Evolutionary conservation across 768 basidiomycete genomes (phyloP).

Genomic region (Lyophyllum atratum): DNA sequence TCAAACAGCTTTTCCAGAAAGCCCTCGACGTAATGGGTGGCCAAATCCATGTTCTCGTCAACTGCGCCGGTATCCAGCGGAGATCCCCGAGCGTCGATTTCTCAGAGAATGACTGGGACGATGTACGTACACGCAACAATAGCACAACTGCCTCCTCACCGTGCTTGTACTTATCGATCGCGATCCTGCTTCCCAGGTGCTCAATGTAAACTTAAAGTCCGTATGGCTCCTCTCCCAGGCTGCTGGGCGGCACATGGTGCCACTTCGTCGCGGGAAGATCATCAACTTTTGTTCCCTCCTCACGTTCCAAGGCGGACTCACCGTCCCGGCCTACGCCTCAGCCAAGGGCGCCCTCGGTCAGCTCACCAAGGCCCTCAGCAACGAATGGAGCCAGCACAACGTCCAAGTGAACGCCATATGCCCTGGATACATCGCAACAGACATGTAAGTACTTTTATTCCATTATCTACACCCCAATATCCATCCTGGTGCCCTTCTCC

Average conservation of each 20-base stretch:
- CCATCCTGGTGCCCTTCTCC: neutral
- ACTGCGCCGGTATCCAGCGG: constrained; percentile 69
- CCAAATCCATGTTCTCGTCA: constrained; percentile 63
- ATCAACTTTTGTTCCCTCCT: constrained; percentile 72
- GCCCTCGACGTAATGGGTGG: constrained; percentile 42
- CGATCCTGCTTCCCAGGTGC: constrained; percentile 49
- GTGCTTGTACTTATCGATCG: neutral
- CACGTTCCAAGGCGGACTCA: constrained; percentile 64
- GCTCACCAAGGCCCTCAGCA: constrained; percentile 86
- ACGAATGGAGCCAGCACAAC: constrained; percentile 90
- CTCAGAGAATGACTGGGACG: constrained; percentile 68
- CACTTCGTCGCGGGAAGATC: constrained; percentile 63
- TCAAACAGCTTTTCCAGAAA: constrained; percentile 41
- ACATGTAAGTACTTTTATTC: constrained; percentile 58
- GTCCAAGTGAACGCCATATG: constrained; percentile 89
- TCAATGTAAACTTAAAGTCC: constrained; percentile 87
- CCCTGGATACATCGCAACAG: constrained; percentile 87
- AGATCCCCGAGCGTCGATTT: constrained; percentile 62
- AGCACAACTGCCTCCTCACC: neutral
- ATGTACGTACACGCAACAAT: constrained; percentile 41
- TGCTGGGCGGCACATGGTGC: constrained; percentile 90
- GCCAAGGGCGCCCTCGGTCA: constrained; percentile 88
- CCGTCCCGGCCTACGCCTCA: constrained; percentile 89
- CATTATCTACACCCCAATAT: neutral
- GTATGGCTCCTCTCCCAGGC: constrained; percentile 84